These are phyloP conservation scores for Myxozyma neotropica DNA, from an alignment of 805 yeast species.

Conservation along the genomic window DNA sequence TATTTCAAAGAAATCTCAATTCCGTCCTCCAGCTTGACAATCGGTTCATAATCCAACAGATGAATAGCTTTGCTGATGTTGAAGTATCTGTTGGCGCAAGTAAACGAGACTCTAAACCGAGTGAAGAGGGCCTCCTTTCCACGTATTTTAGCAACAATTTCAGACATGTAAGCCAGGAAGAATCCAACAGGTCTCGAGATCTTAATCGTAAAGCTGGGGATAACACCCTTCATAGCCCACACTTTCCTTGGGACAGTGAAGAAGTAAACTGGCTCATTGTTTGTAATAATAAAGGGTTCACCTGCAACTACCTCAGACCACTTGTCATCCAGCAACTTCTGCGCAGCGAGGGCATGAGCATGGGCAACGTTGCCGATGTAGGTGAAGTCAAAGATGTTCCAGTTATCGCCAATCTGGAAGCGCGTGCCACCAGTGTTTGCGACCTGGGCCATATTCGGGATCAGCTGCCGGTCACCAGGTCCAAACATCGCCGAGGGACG, in stretches of 20 bases:
- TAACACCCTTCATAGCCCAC: constrained; percentile 94
- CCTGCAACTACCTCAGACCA: constrained; percentile 62
- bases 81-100: constrained; percentile 92
- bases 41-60: constrained; percentile 77
- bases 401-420: constrained; percentile 92
- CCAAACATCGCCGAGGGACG: constrained; percentile 97
- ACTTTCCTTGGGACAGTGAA: constrained; percentile 97
- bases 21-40: constrained; percentile 76
- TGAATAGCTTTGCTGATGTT: constrained; percentile 84
- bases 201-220: constrained; percentile 68
- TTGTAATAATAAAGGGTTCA: constrained; percentile 85
- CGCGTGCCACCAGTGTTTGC: constrained; percentile 83
- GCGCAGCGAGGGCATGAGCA: constrained; percentile 91
- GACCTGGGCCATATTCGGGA: constrained; percentile 86
- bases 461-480: constrained; percentile 96
- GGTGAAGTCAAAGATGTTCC: constrained; percentile 93
- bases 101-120: constrained; percentile 89
- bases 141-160: constrained; percentile 64
- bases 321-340: constrained; percentile 55
- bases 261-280: constrained; percentile 92
- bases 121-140: constrained; percentile 93
- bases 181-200: constrained; percentile 77
- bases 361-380: constrained; percentile 98
- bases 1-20: constrained; percentile 77
- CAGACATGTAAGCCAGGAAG: constrained; percentile 77